Evolutionary conservation across 352 stramenopile genomes (phyloP), one percentile per base, ranked within the genome.

Genomic region (Phytopythium cucurbitacearum): DNA sequence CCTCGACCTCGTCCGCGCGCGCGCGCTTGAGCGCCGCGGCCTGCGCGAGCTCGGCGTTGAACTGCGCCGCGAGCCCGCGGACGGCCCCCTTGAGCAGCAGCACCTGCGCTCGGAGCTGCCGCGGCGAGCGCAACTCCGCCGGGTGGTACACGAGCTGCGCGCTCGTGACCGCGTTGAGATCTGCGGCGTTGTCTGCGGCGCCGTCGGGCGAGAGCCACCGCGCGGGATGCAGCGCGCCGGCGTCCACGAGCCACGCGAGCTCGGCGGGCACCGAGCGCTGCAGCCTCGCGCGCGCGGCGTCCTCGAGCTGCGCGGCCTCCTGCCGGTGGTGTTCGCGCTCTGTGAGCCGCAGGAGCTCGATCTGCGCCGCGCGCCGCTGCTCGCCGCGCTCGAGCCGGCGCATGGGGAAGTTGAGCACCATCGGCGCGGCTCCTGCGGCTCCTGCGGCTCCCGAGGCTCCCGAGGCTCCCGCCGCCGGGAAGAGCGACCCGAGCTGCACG

Each of bases 101-200:
- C 43, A 97, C 93, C 64, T 98, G 92, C 4, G 76, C 76, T 4
- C 85, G 82, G 58, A 92, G 73, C 67, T 98, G 92, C 41, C 81
- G 76, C 28, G 60, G 63, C 4, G 88, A 97, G 7, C 76, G 69
- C 4, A 97, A 62, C 9, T 81, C 82, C 11, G 76, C 73, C 4
- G 91, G 89, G 42, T 95, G 90, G 67, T 97, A 97, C 21, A 97
- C 70, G 33, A 97, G 69, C 39, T 83, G 65, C 36, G 83, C 77
- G 42, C 76, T 70, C 36, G 74, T 67, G 32, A 74, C 51, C 9
- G 78, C 77, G 12, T 72, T 71, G 35, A 72, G 68, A 37, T 62
- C 57, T 5, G 48, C 33, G 12, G 48, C 8, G 56, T 34, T 39
- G 42, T 21, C 15, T 47, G 40, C 1, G 21, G 7, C 36, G 16